A percentile compares a stretch with the other conserved stretches of the same genome.
Conservation (phyloP, 192 early-diverging fungal genomes). For the Umbelopsis vinacea region DNA sequence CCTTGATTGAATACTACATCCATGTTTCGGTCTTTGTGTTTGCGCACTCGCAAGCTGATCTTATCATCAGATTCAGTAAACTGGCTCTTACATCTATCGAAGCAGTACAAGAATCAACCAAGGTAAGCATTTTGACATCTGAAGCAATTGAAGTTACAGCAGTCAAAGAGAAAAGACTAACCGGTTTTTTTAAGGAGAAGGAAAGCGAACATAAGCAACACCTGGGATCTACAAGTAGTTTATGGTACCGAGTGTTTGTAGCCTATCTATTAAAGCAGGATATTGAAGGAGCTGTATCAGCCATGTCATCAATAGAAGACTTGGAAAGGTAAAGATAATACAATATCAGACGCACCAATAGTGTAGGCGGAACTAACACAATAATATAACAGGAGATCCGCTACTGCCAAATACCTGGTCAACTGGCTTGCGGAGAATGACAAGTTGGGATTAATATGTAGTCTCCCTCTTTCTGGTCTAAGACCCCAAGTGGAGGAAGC, state of each 20-base stretch:
- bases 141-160: background rate
- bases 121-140: background rate
- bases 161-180: background rate
- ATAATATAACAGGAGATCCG: background rate
- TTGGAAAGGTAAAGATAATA: background rate
- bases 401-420: slow-evolving; percentile 6
- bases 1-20: slow-evolving; percentile 14
- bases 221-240: background rate
- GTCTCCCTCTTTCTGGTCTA: background rate
- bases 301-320: slow-evolving; percentile 1
- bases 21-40: background rate
- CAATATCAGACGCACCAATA: background rate
- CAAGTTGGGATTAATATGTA: slow-evolving; percentile 10
- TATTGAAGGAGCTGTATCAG: slow-evolving; percentile 1
- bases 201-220: background rate
- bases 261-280: slow-evolving; percentile 1
- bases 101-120: slow-evolving; percentile 3
- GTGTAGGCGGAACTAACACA: background rate
- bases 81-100: slow-evolving; percentile 1
- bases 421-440: slow-evolving; percentile 3
- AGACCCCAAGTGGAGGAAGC: background rate
- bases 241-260: slow-evolving; percentile 13
- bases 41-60: background rate
- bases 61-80: slow-evolving; percentile 15
- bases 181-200: background rate